Conservation (phyloP, 768 basidiomycete genomes). For the Podaxis sp. region DNA sequence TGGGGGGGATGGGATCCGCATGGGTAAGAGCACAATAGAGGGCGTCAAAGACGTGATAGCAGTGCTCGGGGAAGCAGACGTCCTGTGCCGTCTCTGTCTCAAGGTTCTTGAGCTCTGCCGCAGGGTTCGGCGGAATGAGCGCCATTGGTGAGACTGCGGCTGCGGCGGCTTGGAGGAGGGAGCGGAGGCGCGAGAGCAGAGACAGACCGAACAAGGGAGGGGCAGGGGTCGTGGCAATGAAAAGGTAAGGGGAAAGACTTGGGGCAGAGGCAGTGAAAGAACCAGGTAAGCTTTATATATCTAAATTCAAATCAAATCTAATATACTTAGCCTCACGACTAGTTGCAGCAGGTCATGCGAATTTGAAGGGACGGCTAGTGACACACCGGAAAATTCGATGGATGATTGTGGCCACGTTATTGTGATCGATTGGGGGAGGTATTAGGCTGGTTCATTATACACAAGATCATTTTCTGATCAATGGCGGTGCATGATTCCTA, state of each 20-base stretch:
- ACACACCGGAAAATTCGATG: neutral
- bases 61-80: slow-evolving; percentile 71
- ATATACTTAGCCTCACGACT: no score
- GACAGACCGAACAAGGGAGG: slow-evolving; percentile 10
- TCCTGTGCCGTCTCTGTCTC: slow-evolving; percentile 30
- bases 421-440: slow-evolving; percentile 2
- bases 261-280: slow-evolving; percentile 4
- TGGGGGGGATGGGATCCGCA: slow-evolving; percentile 54
- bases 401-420: neutral
- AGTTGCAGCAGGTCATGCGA: neutral
- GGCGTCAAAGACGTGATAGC: slow-evolving; percentile 79
- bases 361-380: neutral
- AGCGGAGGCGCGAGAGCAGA: slow-evolving; percentile 13
- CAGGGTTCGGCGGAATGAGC: slow-evolving; percentile 52
- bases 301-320: neutral
- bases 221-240: slow-evolving; percentile 1
- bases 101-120: slow-evolving; percentile 34
- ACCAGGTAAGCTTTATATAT: slow-evolving; percentile 19
- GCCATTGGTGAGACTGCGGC: slow-evolving; percentile 43
- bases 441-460: neutral
- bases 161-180: slow-evolving; percentile 14
- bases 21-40: slow-evolving; percentile 74
- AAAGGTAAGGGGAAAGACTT: neutral
- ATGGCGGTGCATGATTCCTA: slow-evolving; percentile 12
- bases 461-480: neutral